Conservation (phyloP, 352 stramenopile genomes). For the Phytopythium chamaehyphon region DNA sequence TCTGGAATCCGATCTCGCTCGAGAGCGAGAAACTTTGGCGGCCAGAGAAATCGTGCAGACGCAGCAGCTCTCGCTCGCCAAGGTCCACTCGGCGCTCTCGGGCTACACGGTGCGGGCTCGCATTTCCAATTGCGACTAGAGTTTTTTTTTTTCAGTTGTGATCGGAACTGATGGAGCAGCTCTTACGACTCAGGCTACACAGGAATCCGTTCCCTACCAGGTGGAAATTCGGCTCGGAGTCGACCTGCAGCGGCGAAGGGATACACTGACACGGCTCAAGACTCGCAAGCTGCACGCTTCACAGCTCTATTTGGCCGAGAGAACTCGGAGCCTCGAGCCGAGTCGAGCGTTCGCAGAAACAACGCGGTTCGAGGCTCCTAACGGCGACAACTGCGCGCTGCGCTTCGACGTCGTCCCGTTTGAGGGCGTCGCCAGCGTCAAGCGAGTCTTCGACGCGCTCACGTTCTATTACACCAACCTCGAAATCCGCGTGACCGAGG, state of each 20-base stretch:
- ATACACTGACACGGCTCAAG: background rate
- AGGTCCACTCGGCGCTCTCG: slow-evolving; percentile 19
- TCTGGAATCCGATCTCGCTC: background rate
- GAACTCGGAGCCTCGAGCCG: slow-evolving; percentile 1
- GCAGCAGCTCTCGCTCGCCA: slow-evolving; percentile 16
- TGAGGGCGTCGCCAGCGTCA: slow-evolving; percentile 26
- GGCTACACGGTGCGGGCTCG: slow-evolving; percentile 12
- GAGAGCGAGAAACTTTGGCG: background rate
- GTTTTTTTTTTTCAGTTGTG: too few species aligned
- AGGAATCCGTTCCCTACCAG: background rate
- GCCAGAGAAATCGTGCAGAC: slow-evolving; percentile 22
- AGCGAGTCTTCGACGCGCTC: slow-evolving; percentile 47
- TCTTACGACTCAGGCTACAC: background rate
- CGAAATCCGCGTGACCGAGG: slow-evolving; percentile 61
- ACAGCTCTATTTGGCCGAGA: background rate
- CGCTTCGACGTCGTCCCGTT: slow-evolving; percentile 46
- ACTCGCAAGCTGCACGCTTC: background rate
- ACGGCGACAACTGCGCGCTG: slow-evolving; percentile 38
- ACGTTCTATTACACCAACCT: slow-evolving; percentile 53
- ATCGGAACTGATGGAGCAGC: background rate
- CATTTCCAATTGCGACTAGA: too few species aligned
- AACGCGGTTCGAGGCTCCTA: slow-evolving; percentile 34
- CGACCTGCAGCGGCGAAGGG: background rate
- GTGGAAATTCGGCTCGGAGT: background rate
- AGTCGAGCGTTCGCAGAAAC: slow-evolving; percentile 18